Conservation (phyloP, 202 grass and related monocot genomes). For the Elaeis oleifera region DNA sequence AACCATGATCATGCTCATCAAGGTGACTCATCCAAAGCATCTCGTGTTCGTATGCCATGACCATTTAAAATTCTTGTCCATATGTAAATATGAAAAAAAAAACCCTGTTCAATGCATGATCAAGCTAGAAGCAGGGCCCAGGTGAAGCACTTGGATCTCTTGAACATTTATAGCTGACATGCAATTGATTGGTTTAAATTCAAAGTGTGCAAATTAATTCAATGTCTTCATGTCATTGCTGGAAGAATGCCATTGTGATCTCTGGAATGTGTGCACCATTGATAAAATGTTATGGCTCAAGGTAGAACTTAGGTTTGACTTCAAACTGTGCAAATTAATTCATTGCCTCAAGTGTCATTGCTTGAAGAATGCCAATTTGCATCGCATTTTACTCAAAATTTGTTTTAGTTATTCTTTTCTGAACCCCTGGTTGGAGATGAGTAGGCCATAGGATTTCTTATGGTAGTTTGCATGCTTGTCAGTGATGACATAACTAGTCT, state of each 20-base stretch:
- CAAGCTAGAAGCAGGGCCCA: background rate
- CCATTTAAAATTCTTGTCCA: background rate
- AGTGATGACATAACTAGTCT: no score
- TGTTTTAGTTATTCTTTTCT: no score
- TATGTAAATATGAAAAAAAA: constrained; percentile 10
- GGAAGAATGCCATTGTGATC: background rate
- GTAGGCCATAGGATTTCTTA: no score
- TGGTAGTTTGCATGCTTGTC: no score
- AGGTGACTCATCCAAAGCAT: background rate
- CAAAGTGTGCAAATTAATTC: constrained; percentile 8
- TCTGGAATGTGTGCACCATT: background rate
- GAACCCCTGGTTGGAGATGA: no score
- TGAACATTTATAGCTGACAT: constrained; percentile 4
- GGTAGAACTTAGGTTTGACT: background rate
- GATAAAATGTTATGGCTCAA: background rate
- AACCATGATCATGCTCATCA: no score
- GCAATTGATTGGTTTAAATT: constrained; percentile 5
- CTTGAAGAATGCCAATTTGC: background rate
- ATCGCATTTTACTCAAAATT: no score
- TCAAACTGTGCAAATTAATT: constrained; percentile 1
- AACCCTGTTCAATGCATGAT: background rate
- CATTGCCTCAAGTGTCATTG: background rate
- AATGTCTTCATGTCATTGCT: background rate
- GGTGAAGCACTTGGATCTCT: background rate
- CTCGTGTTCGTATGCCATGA: constrained; percentile 2